These are phyloP conservation scores for Cytospora piceae DNA, from an alignment of 2,329 filamentous ascomycete species.

Conservation along the genomic window DNA sequence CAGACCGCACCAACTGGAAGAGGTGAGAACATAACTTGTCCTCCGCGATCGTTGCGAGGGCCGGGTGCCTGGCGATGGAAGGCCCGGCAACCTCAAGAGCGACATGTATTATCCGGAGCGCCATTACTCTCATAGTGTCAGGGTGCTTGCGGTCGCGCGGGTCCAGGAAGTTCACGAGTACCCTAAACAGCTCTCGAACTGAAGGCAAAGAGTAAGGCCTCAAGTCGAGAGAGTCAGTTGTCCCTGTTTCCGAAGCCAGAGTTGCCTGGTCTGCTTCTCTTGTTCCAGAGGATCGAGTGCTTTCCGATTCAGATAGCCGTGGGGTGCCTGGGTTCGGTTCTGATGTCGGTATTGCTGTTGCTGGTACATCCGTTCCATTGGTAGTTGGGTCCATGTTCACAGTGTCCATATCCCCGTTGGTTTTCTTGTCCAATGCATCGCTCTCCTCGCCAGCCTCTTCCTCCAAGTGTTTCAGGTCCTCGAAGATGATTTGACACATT, in stretches of 20 bases:
- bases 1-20: constrained; percentile 93
- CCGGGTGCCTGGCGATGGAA: constrained; percentile 90
- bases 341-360: constrained; percentile 26
- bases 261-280: constrained; percentile 31
- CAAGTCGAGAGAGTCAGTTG: constrained; percentile 58
- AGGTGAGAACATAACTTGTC: constrained; percentile 92
- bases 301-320: constrained; percentile 47
- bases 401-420: constrained; percentile 70
- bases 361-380: constrained; percentile 53
- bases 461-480: constrained; percentile 85
- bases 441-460: constrained; percentile 71
- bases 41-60: constrained; percentile 83
- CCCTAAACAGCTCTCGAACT: constrained; percentile 90
- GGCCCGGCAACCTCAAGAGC: constrained; percentile 95
- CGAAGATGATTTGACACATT: constrained; percentile 99
- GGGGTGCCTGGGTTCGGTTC: constrained; percentile 32
- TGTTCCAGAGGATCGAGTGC: constrained; percentile 35
- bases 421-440: constrained; percentile 67
- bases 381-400: constrained; percentile 84
- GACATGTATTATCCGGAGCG: constrained; percentile 93
- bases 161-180: constrained; percentile 90
- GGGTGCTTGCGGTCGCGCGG: constrained; percentile 92
- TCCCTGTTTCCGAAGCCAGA: constrained; percentile 26
- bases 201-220: constrained; percentile 93
- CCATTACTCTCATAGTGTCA: constrained; percentile 96